phyloP scores from a whole-genome alignment of 169 alveolate genomes.

The Cryptosporidium felis region DNA sequence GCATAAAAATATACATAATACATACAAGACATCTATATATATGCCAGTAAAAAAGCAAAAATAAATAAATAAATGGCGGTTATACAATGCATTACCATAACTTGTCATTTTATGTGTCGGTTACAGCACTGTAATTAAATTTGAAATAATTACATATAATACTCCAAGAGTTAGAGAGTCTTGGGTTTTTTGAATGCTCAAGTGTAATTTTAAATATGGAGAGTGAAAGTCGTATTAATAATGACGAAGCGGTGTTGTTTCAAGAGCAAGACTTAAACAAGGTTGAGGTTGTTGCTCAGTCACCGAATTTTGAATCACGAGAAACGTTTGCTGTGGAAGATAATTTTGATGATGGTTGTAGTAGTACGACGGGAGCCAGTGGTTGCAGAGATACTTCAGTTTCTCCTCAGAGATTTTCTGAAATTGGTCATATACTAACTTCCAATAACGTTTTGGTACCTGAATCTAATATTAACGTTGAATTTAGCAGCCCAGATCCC shows the following conservation, averaged over 20 bases:
- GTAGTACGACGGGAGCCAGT: slow-evolving; percentile 71
- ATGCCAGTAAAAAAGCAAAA: slow-evolving; percentile 61
- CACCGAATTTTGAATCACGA: slow-evolving; percentile 65
- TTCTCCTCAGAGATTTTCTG: slow-evolving; percentile 45
- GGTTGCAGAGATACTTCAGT: slow-evolving; percentile 62
- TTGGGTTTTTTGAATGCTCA: slow-evolving; percentile 49
- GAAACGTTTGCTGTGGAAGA: slow-evolving; percentile 43
- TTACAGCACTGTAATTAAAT: neutral
- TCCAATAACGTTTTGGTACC: neutral
- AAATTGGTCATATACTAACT: neutral
- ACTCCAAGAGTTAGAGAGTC: neutral
- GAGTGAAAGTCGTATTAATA: slow-evolving; percentile 61
- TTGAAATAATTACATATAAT: neutral
- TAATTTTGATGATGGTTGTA: slow-evolving; percentile 62
- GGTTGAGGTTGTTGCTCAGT: slow-evolving; percentile 23
- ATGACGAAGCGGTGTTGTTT: slow-evolving; percentile 59
- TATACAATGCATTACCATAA: slow-evolving; percentile 61
- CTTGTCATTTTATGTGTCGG: slow-evolving; percentile 72
- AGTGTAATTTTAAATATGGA: slow-evolving; percentile 50
- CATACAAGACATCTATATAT: slow-evolving; percentile 72
- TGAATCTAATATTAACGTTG: neutral
- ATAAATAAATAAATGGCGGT: slow-evolving; percentile 30
- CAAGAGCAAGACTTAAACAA: slow-evolving; percentile 64
- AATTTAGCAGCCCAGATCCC: neutral
- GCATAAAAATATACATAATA: slow-evolving; percentile 65